Base-by-base conservation (phyloP, 176 grass and related monocot species). In the Alopecurus myosuroides region DNA sequence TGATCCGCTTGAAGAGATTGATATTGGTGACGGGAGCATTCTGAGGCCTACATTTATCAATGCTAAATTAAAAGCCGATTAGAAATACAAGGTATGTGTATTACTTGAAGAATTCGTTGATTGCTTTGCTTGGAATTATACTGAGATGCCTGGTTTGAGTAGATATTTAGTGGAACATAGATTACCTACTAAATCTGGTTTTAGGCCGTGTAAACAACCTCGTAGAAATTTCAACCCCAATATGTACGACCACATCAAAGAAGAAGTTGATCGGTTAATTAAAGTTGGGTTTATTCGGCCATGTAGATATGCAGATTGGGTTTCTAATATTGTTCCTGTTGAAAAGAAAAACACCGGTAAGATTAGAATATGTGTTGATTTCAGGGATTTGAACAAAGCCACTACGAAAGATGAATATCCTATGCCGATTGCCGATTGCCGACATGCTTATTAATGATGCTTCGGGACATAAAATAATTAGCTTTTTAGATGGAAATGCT, bases 361-460 rank as follows among this genome's bases (percentile, higher is more conserved):
- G 9, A 25, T 60, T 41, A 77, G 76, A 30, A 4, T 78, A 4
- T 78, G 76, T 22, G 62, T 28, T 28, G 55, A 62, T 23, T 77
- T 77, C 39, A 77, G 74, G 25, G 29, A 76, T 51, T 33, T 73
- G 3, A 73, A 73, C 30, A 44, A 46, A 1, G 70, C 70, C 17
- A 73, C n/a, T 73, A 13, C 23, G 1, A 77, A 77, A 55, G 74
- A 79, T 63, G 77, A 79, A 30, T 79, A 79, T 46, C 77, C 77
- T 5, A 79, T 79, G 56, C 56, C 55, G 17, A 79, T 63, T n/a
- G n/a, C n/a, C n/a, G n/a, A n/a, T n/a, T 11, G 55, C 56, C 1
- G 77, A 63, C 3, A 63, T 42, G 56, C 30, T 79, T 6, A 63
- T 63, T 2, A 45, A 62, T 31, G 22, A 41, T 30, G 77, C 56